phyloP scores from a whole-genome alignment of 2,329 filamentous ascomycete species.

The Aspergillus floridensis region DNA sequence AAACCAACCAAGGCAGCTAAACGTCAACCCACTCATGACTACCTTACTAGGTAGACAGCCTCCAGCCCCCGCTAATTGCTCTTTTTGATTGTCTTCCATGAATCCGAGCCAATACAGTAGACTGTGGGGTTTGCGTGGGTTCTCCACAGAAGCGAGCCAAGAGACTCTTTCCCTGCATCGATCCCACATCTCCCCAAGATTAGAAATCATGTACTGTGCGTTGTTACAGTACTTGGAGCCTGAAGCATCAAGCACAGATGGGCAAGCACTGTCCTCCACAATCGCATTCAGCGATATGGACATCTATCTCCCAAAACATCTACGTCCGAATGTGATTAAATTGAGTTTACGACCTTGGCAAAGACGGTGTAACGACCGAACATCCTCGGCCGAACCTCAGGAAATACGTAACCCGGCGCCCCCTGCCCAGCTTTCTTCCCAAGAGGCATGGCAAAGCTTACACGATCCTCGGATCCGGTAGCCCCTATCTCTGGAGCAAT shows the following conservation, averaged over 20 bases:
- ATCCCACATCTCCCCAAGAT: neutral
- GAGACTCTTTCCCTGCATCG: neutral
- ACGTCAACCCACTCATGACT: neutral
- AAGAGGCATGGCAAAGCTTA: neutral
- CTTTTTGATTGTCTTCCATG: neutral
- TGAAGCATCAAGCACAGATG: neutral
- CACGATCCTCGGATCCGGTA: neutral
- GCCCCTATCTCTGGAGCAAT: too few relatives aligned
- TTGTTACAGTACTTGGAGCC: too few relatives aligned
- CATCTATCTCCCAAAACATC: neutral
- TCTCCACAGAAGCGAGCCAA: neutral
- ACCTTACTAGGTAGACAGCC: neutral
- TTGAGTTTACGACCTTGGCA: neutral
- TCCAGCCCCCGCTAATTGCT: too few relatives aligned
- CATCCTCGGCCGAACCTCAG: neutral
- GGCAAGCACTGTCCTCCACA: too few relatives aligned
- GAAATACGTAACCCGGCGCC: neutral
- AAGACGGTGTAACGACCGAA: neutral
- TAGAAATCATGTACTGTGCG: too few relatives aligned
- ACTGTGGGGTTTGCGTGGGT: neutral
- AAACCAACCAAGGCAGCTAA: neutral
- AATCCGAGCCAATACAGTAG: neutral
- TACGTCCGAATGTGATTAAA: too few relatives aligned
- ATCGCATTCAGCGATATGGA: neutral
- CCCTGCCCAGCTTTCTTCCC: neutral